phyloP scores from a whole-genome alignment of 1,284 basidiomycete genomes.

The Pascua sp. region DNA sequence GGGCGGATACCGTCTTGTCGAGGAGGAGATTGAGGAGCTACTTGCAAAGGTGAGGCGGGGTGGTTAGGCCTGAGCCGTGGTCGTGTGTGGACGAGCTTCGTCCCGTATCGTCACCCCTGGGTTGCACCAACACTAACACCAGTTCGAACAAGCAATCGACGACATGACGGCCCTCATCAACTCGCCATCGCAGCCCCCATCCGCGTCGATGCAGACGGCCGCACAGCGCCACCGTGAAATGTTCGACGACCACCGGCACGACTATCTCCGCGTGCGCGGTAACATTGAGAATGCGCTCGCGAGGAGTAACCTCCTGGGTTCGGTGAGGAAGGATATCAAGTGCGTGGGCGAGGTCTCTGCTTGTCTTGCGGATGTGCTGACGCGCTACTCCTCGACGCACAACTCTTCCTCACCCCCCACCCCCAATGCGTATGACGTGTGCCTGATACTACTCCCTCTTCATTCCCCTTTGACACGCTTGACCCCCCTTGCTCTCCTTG shows the following conservation, averaged over 20 bases:
- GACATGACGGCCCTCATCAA: conserved; percentile 65
- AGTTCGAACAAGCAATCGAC: conserved; percentile 82
- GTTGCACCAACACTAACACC: conserved; percentile 16
- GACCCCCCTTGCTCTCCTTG: no score
- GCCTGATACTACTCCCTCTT: no score
- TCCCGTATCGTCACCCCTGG: background rate
- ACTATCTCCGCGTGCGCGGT: conserved; percentile 74
- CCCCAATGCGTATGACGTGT: no score
- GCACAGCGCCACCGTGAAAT: conserved; percentile 88
- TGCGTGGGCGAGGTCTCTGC: conserved; percentile 48
- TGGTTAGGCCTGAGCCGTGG: background rate
- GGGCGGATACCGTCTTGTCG: conserved; percentile 65
- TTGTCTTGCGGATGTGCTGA: no score
- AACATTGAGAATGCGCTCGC: conserved; percentile 82
- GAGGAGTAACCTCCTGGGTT: conserved; percentile 78
- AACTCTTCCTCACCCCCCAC: no score
- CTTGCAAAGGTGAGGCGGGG: conserved; percentile 68
- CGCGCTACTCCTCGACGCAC: no score
- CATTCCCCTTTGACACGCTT: no score
- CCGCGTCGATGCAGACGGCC: conserved; percentile 78
- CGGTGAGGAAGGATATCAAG: conserved; percentile 95
- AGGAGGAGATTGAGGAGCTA: conserved; percentile 79
- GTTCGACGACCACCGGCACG: conserved; percentile 78
- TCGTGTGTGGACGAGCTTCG: background rate
- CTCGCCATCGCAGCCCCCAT: conserved; percentile 69